A percentile compares a stretch with the other conserved stretches of the same genome.
These are phyloP conservation scores for Camellia granthamiana DNA, from an alignment of 148 eudicot species.

Conservation along the genomic window DNA sequence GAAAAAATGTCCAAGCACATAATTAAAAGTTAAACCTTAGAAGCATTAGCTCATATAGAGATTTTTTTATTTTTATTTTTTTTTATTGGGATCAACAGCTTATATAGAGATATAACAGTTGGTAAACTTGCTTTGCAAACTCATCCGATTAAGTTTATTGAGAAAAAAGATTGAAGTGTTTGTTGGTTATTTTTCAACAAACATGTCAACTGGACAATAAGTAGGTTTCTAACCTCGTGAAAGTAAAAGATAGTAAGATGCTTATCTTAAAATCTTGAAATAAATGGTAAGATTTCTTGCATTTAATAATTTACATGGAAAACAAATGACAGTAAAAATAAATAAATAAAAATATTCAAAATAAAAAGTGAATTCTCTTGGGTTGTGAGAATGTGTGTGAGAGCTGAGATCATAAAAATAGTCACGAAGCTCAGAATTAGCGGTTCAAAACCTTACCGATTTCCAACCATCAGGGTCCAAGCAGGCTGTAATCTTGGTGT, in stretches of 20 bases:
- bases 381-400: background rate
- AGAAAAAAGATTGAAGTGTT: background rate
- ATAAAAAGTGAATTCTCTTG: too few relatives aligned
- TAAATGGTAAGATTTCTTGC: background rate
- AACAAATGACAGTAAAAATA: background rate
- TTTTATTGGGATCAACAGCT: background rate
- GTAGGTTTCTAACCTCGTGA: background rate
- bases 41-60: background rate
- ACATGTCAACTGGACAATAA: background rate
- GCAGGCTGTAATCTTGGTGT: conserved; percentile 81
- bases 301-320: too few relatives aligned
- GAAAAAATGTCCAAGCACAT: too few relatives aligned
- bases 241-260: background rate
- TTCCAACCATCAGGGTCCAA: conserved; percentile 93
- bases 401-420: background rate
- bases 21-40: background rate
- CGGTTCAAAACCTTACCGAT: conserved; percentile 35
- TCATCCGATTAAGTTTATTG: background rate
- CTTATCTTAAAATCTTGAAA: background rate
- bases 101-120: background rate
- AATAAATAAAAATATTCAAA: background rate
- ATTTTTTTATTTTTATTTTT: too few relatives aligned
- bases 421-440: background rate
- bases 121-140: background rate
- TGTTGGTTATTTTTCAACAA: background rate